phyloP scores from a whole-genome alignment of 306 rosid genomes.

The Potentilla sterilis region DNA sequence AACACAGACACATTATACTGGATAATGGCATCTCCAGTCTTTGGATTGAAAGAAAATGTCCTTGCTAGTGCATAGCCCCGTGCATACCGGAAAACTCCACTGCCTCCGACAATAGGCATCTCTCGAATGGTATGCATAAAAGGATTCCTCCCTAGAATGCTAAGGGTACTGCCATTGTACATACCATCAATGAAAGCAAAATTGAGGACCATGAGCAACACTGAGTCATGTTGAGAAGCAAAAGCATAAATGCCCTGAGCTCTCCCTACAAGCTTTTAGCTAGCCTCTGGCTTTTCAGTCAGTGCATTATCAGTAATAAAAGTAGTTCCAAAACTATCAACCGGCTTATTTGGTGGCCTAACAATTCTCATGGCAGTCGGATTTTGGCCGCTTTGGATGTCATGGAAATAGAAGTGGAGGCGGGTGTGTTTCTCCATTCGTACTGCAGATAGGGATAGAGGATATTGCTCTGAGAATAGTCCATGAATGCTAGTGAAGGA shows the following conservation, averaged over 20 bases:
- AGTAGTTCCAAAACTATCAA: slow-evolving; percentile 25
- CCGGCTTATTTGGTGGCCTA: slow-evolving; percentile 2
- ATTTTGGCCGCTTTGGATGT: slow-evolving; percentile 28
- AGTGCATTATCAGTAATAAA: slow-evolving; percentile 30
- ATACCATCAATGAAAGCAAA: slow-evolving; percentile 30
- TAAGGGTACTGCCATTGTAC: slow-evolving; percentile 32
- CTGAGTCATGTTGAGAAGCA: slow-evolving; percentile 41
- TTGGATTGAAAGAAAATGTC: slow-evolving; percentile 18
- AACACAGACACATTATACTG: slow-evolving; percentile 37
- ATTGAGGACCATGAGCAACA: slow-evolving; percentile 34
- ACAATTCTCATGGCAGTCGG: slow-evolving; percentile 32
- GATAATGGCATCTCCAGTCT: slow-evolving; percentile 34
- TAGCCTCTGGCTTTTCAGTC: slow-evolving; percentile 24
- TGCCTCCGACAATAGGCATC: slow-evolving; percentile 43
- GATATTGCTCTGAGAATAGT: slow-evolving; percentile 7
- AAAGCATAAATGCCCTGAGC: slow-evolving; percentile 42
- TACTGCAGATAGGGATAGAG: slow-evolving; percentile 13
- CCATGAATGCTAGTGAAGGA: background rate
- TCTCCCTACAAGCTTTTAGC: slow-evolving; percentile 37
- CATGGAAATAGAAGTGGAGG: slow-evolving; percentile 52
- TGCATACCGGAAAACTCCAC: slow-evolving; percentile 34
- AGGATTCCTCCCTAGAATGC: slow-evolving; percentile 40
- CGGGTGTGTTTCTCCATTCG: slow-evolving; percentile 34
- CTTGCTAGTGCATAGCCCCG: slow-evolving; percentile 36
- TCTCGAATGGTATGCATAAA: slow-evolving; percentile 21